Percentiles rank a stretch among this genome's conserved stretches.
Conservation (phyloP, 1,139 yeast species). For the Magnusiomyces tetraspermus region DNA sequence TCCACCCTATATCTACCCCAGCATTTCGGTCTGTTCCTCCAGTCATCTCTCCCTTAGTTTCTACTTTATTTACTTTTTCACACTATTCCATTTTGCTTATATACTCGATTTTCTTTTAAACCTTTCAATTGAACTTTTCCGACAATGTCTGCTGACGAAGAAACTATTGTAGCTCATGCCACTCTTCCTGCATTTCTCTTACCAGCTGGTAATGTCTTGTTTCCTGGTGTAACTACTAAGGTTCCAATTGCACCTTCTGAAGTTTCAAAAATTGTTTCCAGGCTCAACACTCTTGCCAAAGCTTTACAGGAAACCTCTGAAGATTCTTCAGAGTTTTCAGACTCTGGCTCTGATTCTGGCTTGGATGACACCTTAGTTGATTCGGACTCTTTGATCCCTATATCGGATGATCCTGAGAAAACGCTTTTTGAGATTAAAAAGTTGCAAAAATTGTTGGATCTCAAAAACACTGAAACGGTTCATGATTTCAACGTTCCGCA, state of each 20-base stretch:
- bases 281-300: constrained; percentile 8
- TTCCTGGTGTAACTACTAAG: constrained; percentile 22
- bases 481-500: constrained; percentile 1
- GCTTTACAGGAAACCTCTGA: not conserved
- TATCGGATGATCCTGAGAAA: not conserved
- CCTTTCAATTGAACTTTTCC: too few relatives aligned
- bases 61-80: too few relatives aligned
- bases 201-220: constrained; percentile 18
- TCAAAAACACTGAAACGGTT: too few relatives aligned
- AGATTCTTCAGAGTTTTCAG: not conserved
- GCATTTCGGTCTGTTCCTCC: too few relatives aligned
- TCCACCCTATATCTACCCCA: too few relatives aligned
- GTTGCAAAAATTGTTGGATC: constrained; percentile 3
- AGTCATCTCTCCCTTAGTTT: too few relatives aligned
- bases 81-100: too few relatives aligned
- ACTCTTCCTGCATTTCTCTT: constrained; percentile 18
- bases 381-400: not conserved
- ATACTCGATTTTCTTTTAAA: too few relatives aligned
- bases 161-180: too few relatives aligned
- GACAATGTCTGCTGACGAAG: too few relatives aligned
- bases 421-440: not conserved
- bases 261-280: constrained; percentile 11
- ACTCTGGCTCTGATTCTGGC: not conserved
- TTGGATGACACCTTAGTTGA: not conserved
- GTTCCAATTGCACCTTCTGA: constrained; percentile 15